Percentiles rank a stretch among this genome's conserved stretches.
phyloP scores from a whole-genome alignment of 2,329 filamentous ascomycete species.

The Periconia sp. region DNA sequence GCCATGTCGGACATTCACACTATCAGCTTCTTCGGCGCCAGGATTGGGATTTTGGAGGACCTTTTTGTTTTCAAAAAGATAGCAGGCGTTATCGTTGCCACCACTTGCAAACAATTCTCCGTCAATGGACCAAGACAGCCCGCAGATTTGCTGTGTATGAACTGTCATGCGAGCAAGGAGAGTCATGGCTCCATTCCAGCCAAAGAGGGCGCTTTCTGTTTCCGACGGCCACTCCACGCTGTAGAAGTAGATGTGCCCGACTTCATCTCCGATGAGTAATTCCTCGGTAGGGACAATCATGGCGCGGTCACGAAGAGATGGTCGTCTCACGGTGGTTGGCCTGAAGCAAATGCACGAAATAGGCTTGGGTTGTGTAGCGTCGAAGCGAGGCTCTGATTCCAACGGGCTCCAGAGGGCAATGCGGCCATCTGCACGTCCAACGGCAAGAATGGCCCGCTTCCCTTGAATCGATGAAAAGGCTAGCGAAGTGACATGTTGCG shows the following conservation, averaged over 20 bases:
- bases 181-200: conserved; percentile 77
- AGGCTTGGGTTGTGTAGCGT: conserved; percentile 69
- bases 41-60: conserved; percentile 47
- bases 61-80: conserved; percentile 71
- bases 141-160: conserved; percentile 89
- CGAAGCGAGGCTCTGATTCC: conserved; percentile 71
- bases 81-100: conserved; percentile 89
- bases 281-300: conserved; percentile 72
- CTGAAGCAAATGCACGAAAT: conserved; percentile 83
- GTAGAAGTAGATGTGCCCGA: conserved; percentile 84
- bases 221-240: conserved; percentile 76
- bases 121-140: conserved; percentile 81
- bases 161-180: conserved; percentile 75
- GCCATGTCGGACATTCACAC: conserved; percentile 27
- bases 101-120: conserved; percentile 81
- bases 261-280: conserved; percentile 81
- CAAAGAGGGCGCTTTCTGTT: conserved; percentile 64
- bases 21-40: conserved; percentile 7
- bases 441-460: conserved; percentile 77
- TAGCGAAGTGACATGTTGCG: conserved; percentile 72
- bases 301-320: conserved; percentile 53
- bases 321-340: conserved; percentile 58
- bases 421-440: conserved; percentile 76
- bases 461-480: conserved; percentile 83
- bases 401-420: conserved; percentile 77